Evolutionary conservation across 1,284 basidiomycete species (phyloP), one percentile per base, ranked within the genome.

Genomic region (Polyporus tsugae): DNA sequence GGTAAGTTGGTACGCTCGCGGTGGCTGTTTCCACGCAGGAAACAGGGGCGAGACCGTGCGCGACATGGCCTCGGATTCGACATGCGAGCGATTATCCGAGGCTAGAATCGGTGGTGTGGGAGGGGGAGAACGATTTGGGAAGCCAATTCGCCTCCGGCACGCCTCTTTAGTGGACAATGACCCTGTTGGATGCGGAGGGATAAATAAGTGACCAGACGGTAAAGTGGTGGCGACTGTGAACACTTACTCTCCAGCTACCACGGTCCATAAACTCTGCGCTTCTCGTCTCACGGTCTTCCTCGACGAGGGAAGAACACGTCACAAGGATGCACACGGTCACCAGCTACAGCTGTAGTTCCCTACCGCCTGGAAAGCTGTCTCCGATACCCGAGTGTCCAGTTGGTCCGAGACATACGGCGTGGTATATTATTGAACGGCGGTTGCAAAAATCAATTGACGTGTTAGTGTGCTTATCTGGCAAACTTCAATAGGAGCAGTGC

Each of bases 271-370:
- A 35, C 0, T 19, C 29, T 35, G 33, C 17, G 15, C 29, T 55
- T 1, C 4, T 9, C 2, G 6, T 29, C 53, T 35, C 53, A 35
- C 33, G 29, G 29, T 17, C 22, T 55, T 35, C 53, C 53, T 29
- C 29, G 53, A 55, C 53, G 33, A 55, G 53, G 19, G 19, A 9
- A 55, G 6, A 29, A 55, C 53, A 55, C 53, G 53, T 55, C 33
- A 35, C 53, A 13, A 53, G 29, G 13, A 9, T 55, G 53, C 6
- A 33, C 53, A 55, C 53, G 53, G 29, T 55, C 53, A 55, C 29
- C 17, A 25, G 46, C 46, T 4, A 0, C 46, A 25, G 46, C 22
- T 11, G 4, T 4, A 25, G 11, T 49, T 49, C 29, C 17, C 33
- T 7, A 35, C 29, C 17, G 33, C 17, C 4, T 35, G 25, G 15